These are phyloP conservation scores for Penicillium verhagenii DNA, from an alignment of 495 filamentous ascomycete species.

Conservation along the genomic window DNA sequence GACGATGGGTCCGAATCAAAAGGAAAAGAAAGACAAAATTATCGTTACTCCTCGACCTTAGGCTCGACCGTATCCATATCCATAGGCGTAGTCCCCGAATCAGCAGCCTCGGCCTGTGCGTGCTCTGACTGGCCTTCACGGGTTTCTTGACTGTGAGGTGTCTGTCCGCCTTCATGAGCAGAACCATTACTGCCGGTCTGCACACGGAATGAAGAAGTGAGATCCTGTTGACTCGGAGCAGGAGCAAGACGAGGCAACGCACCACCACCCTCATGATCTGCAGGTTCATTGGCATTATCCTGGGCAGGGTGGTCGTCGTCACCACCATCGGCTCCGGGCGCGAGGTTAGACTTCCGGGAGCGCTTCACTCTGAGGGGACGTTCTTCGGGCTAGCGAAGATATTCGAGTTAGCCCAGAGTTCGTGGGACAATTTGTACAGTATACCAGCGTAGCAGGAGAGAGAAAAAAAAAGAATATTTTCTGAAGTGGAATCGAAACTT, in stretches of 20 bases:
- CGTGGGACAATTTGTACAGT: neutral
- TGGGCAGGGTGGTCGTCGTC: conserved; percentile 21
- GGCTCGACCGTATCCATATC: conserved; percentile 4
- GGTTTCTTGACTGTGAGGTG: conserved; percentile 25
- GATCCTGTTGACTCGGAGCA: conserved; percentile 41
- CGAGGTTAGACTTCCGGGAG: conserved; percentile 52
- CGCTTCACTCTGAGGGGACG: conserved; percentile 88
- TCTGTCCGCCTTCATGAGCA: conserved; percentile 27
- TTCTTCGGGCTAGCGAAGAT: conserved; percentile 70
- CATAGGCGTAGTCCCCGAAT: conserved; percentile 18
- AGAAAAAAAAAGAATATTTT: neutral
- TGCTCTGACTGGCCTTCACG: conserved; percentile 21
- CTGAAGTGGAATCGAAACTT: neutral
- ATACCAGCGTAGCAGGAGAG: neutral
- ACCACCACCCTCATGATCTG: conserved; percentile 12
- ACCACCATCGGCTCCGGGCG: conserved; percentile 24
- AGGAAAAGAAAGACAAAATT: neutral
- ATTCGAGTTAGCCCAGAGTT: conserved; percentile 7
- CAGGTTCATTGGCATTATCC: conserved; percentile 21
- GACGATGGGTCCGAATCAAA: neutral
- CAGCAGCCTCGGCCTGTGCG: conserved; percentile 21
- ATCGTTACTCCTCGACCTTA: conserved; percentile 1
- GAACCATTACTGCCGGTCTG: conserved; percentile 32
- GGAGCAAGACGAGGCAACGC: conserved; percentile 40
- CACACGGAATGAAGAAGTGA: conserved; percentile 44